Base-by-base conservation (phyloP, 495 filamentous ascomycete genomes). In the Penicillium lividum region DNA sequence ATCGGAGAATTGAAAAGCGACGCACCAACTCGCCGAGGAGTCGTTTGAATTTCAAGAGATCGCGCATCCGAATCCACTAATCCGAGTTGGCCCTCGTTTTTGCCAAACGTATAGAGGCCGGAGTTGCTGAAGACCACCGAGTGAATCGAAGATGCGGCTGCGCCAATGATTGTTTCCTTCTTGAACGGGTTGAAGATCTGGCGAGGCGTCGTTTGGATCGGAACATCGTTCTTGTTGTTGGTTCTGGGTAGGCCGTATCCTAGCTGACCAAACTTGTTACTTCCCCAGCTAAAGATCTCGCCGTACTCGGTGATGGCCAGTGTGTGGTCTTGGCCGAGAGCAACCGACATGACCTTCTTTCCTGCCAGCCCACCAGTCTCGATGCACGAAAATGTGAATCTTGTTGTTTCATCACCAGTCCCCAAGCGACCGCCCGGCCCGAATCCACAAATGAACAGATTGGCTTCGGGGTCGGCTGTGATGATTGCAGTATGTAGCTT, bases 1-100 rank as follows among this genome's bases (percentile, higher is more conserved):
- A 98, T 95, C 0, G 86, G 77, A 7, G 84, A 84, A 13, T 86
- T 87, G 64, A 97, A 93, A 0, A 96, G 79, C 3, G 91, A 92
- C 0, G 90, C 91, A 0, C 91, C 90, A 30, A 98, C 93, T 59
- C 88, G 92, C 42, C 93, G 83, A 11, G 94, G 95, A 1, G 82
- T 88, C 11, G 80, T 80, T 69, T 98, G 94, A 16, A 84, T 75
- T 57, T 93, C 89, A 15, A 97, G 84, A 0, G 92, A 96, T 18
- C 91, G 86, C 40, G 95, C 92, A 72, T 98, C 93, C 11, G 94
- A 93, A 68, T 97, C 95, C 66, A 97, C 89, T 44, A 98, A 77
- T 4, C 94, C 95, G 47, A 98, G 82, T 63, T 98, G 94, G 25
- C 94, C 94, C 61, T 95, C 85, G 62, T 98, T 98, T 71, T 94